These are phyloP conservation scores for Trametes hirsuta DNA, from an alignment of 1,284 basidiomycete species.

Conservation along the genomic window DNA sequence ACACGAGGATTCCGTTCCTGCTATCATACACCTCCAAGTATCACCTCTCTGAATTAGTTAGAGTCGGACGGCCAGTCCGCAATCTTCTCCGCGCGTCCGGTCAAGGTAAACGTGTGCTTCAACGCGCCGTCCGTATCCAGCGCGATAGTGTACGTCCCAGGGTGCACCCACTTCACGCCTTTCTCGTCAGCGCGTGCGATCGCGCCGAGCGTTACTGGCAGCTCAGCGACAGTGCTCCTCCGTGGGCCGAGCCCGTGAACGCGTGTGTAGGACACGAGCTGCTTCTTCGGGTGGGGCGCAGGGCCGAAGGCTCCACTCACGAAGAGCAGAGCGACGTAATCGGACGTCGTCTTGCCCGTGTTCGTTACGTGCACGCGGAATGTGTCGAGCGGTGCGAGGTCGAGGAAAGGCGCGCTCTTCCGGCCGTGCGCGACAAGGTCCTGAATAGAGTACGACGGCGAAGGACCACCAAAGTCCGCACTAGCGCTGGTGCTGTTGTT, in stretches of 20 bases:
- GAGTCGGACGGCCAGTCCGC: slow-evolving; percentile 39
- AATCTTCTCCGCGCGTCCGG: slow-evolving; percentile 44
- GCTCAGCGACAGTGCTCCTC: slow-evolving; percentile 38
- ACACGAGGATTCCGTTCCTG: too few relatives aligned
- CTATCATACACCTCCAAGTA: neutral
- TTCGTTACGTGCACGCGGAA: slow-evolving; percentile 52
- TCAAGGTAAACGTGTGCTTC: slow-evolving; percentile 46
- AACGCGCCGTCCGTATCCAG: slow-evolving; percentile 21
- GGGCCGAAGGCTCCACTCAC: slow-evolving; percentile 51
- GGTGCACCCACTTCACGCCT: slow-evolving; percentile 51
- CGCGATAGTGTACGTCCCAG: slow-evolving; percentile 49
- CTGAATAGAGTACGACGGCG: slow-evolving; percentile 44
- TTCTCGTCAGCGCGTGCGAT: slow-evolving; percentile 51
- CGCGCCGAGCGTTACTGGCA: slow-evolving; percentile 52
- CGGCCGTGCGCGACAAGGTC: slow-evolving; percentile 37
- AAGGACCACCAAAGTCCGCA: slow-evolving; percentile 24
- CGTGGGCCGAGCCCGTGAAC: slow-evolving; percentile 45
- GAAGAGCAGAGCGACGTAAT: slow-evolving; percentile 60
- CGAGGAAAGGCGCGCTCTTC: slow-evolving; percentile 35
- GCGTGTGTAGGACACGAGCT: slow-evolving; percentile 53
- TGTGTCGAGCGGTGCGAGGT: slow-evolving; percentile 51
- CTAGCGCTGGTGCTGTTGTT: neutral
- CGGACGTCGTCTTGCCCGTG: slow-evolving; percentile 51
- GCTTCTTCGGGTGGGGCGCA: slow-evolving; percentile 53
- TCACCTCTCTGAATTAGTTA: neutral